Evolutionary conservation across 129 eudicot genomes (phyloP), one percentile per base, ranked within the genome.

Genomic region (Flaveria brownii): DNA sequence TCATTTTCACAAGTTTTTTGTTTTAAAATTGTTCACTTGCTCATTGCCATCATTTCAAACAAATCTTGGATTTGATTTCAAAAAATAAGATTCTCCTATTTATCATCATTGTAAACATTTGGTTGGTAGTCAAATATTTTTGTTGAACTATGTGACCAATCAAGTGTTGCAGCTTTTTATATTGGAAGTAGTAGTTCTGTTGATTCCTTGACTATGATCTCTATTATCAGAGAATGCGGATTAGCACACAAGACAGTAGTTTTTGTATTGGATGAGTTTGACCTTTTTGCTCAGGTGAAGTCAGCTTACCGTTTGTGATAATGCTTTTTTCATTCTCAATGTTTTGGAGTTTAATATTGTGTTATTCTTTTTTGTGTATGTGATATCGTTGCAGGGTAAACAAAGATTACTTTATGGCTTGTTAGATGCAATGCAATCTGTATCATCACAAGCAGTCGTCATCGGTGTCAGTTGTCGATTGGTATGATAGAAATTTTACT

Each of bases 381-480:
- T 36, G 54, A 70, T 43, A 14, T 66, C 16, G 3, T 41, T 77
- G 81, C 74, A 91, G 99, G 99, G 97, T 45, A 94, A 91, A 77
- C 99, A 94, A 76, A 86, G 92, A 51, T 78, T 94, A 82, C 92
- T 94, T 18, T 94, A 94, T 74, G 89, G 84, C 75, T 75, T 93
- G 85, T 85, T 93, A 42, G 98, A 93, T 85, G 97, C 98, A 81
- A 90, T 94, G 98, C 97, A 94, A 74, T 94, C 99, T 67, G 86
- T 94, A 81, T 79, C 97, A 22, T 94, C 99, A 80, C 99, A 94
- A 86, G 96, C 97, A 47, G 96, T 87, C 72, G 92, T 93, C 70
- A 71, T 89, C 6, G 98, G 98, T 73, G 80, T 94, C 26, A 94
- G 98, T 80, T 94, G 96, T 81, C 84, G 98, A 49, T 59, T 94